phyloP scores from a whole-genome alignment of 495 filamentous ascomycete species.

The Penicillium diatomitis region DNA sequence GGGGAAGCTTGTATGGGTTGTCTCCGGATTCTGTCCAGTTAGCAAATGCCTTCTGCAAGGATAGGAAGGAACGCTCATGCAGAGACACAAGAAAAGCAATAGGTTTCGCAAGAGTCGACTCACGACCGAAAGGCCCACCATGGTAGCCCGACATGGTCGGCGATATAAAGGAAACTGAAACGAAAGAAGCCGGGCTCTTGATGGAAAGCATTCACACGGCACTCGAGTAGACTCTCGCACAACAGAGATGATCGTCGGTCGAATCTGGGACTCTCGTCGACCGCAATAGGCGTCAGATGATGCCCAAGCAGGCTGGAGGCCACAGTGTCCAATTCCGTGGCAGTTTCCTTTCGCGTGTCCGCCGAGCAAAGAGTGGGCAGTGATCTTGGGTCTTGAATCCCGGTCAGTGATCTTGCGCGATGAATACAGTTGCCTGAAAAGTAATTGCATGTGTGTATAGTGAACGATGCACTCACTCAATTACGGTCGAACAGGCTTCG shows the following conservation, averaged over 20 bases:
- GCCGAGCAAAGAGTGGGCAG: too few species aligned
- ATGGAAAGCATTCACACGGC: slow-evolving; percentile 3
- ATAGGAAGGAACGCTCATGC: slow-evolving; percentile 12
- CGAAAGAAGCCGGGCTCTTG: not conserved
- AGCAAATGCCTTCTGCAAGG: slow-evolving; percentile 18
- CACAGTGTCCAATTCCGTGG: too few species aligned
- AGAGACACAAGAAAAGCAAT: slow-evolving; percentile 18
- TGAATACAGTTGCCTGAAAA: too few species aligned
- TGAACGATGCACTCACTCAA: too few species aligned
- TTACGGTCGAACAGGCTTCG: too few species aligned
- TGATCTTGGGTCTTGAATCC: too few species aligned
- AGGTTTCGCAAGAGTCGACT: slow-evolving; percentile 22
- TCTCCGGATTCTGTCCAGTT: slow-evolving; percentile 30
- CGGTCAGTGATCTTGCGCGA: too few species aligned
- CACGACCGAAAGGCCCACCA: slow-evolving; percentile 42
- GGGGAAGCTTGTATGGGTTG: slow-evolving; percentile 42
- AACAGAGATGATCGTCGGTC: too few species aligned
- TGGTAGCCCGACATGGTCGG: slow-evolving; percentile 35
- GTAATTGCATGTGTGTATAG: too few species aligned
- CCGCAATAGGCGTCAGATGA: not conserved
- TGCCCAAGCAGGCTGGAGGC: too few species aligned
- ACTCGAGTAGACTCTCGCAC: not conserved
- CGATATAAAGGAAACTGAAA: not conserved
- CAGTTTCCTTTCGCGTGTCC: too few species aligned
- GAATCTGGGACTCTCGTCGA: too few species aligned